These are phyloP conservation scores for Fusarium proliferatum DNA, from an alignment of 2,329 filamentous ascomycete species.

Conservation along the genomic window DNA sequence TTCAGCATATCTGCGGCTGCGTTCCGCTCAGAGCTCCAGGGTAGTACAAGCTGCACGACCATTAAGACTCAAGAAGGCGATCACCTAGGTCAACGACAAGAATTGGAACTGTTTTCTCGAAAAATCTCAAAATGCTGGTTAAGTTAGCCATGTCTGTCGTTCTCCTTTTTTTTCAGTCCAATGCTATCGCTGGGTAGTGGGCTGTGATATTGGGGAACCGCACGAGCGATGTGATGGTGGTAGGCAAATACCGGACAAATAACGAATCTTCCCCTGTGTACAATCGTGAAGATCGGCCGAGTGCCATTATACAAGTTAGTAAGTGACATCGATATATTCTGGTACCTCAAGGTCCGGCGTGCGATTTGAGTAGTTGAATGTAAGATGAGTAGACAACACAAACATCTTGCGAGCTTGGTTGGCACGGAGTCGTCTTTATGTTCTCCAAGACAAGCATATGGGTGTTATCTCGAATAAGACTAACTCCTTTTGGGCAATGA, in stretches of 20 bases:
- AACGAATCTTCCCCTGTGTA: fast-evolving
- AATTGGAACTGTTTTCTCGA: not conserved
- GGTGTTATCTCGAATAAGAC: not conserved
- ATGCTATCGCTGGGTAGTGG: not conserved
- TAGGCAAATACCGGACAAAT: too few relatives aligned
- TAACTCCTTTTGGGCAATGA: not conserved
- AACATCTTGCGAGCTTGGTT: not conserved
- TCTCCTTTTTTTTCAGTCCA: too few relatives aligned
- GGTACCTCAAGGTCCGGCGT: not conserved
- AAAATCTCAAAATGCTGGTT: not conserved
- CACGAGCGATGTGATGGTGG: not conserved
- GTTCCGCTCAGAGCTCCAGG: not conserved
- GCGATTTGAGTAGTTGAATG: not conserved
- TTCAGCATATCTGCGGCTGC: not conserved
- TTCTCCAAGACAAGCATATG: not conserved
- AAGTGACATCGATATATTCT: too few relatives aligned
- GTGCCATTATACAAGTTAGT: not conserved
- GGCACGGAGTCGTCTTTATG: not conserved
- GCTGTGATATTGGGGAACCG: too few relatives aligned
- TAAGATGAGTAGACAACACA: not conserved
- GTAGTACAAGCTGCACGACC: not conserved
- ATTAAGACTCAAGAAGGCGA: not conserved
- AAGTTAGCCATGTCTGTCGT: too few relatives aligned
- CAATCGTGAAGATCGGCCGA: too few relatives aligned
- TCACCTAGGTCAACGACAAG: not conserved